Evolutionary conservation across 2,329 filamentous ascomycete species (phyloP).

Genomic region (Clonostachys byssicola): DNA sequence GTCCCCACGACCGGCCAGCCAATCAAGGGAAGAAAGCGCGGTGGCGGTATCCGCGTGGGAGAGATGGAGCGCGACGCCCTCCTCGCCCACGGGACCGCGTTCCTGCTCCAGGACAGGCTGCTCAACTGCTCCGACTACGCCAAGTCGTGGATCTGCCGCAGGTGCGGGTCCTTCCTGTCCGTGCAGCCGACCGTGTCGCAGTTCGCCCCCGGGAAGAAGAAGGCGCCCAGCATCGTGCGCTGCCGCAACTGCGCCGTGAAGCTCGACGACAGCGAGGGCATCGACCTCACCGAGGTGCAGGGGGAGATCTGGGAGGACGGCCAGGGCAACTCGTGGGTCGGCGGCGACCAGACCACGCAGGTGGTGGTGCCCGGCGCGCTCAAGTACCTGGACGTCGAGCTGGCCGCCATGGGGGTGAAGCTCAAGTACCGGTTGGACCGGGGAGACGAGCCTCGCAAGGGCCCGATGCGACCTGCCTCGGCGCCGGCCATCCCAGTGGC

Average conservation of each 20-base stretch:
- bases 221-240: constrained; percentile 65
- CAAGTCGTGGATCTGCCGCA: constrained; percentile 82
- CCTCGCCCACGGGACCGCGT: constrained; percentile 91
- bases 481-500: not conserved
- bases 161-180: constrained; percentile 86
- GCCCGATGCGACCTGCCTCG: constrained; percentile 37
- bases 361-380: constrained; percentile 91
- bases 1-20: constrained; percentile 90
- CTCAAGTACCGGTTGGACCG: constrained; percentile 71
- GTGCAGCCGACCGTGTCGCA: constrained; percentile 74
- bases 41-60: constrained; percentile 96
- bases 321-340: constrained; percentile 75
- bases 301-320: constrained; percentile 92
- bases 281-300: constrained; percentile 50
- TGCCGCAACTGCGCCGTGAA: constrained; percentile 73
- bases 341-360: constrained; percentile 85
- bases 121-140: constrained; percentile 97
- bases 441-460: constrained; percentile 61
- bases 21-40: constrained; percentile 93
- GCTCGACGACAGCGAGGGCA: constrained; percentile 53
- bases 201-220: constrained; percentile 50
- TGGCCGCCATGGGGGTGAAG: constrained; percentile 94
- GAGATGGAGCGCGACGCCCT: constrained; percentile 98
- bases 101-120: constrained; percentile 88
- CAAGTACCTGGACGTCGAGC: constrained; percentile 89